These are phyloP conservation scores for Andrographis paniculata DNA, from an alignment of 305 asterid species.

Conservation along the genomic window DNA sequence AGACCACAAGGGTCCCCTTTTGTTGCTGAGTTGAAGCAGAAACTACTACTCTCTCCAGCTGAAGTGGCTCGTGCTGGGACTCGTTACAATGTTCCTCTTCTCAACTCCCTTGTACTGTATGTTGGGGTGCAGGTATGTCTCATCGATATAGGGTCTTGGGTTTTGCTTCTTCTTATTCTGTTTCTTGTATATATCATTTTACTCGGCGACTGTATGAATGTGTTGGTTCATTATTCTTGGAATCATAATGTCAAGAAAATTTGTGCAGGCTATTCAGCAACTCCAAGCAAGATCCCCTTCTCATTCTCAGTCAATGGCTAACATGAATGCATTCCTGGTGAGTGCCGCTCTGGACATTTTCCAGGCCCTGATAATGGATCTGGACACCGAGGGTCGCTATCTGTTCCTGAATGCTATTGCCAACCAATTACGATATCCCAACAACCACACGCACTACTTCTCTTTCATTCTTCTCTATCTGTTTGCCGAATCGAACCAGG, in stretches of 20 bases:
- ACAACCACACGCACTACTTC: conserved; percentile 95
- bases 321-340: conserved; percentile 52
- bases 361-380: conserved; percentile 70
- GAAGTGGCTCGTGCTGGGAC: conserved; percentile 86
- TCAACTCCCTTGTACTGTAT: conserved; percentile 94
- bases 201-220: too few species aligned
- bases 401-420: conserved; percentile 91
- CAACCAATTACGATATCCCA: conserved; percentile 95
- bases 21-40: conserved; percentile 79
- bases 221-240: too few species aligned
- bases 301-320: conserved; percentile 67
- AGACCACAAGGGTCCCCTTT: conserved; percentile 82
- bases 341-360: conserved; percentile 92
- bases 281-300: conserved; percentile 67
- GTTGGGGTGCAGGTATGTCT: conserved; percentile 85
- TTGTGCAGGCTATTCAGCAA: conserved; percentile 75
- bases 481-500: conserved; percentile 88
- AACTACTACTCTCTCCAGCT: conserved; percentile 69
- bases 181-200: too few species aligned
- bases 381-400: conserved; percentile 95
- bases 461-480: conserved; percentile 85
- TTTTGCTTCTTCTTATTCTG: too few species aligned
- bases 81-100: conserved; percentile 85
- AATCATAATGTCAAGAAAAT: background rate
- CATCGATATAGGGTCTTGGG: too few species aligned